These are phyloP conservation scores for Aspergillus ochraceoroseus DNA, from an alignment of 2,329 filamentous ascomycete species.

Conservation along the genomic window DNA sequence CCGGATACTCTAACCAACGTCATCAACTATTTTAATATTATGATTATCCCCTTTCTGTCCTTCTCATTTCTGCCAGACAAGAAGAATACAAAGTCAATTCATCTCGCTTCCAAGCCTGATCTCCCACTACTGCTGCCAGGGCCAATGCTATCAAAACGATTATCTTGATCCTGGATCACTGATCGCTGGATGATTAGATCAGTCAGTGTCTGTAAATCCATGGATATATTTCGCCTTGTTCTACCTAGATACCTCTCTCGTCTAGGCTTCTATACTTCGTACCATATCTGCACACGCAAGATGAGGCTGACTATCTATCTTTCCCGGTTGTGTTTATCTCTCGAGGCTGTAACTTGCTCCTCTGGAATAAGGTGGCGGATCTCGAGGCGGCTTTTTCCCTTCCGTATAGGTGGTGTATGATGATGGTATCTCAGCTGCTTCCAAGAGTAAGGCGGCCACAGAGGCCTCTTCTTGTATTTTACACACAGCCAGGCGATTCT, in stretches of 20 bases:
- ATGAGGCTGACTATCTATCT: constrained; percentile 9
- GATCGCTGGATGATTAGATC: no score
- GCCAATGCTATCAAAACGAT: constrained; percentile 1
- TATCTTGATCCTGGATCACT: constrained; percentile 4
- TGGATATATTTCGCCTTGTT: constrained; percentile 6
- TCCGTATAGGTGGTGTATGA: no score
- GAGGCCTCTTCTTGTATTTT: constrained; percentile 1
- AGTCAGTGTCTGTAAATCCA: no score
- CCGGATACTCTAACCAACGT: constrained; percentile 10
- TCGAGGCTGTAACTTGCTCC: background rate
- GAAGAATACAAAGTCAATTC: background rate
- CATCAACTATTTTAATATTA: no score
- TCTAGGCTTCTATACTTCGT: background rate
- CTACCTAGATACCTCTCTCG: background rate
- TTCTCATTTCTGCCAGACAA: no score
- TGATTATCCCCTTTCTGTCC: no score
- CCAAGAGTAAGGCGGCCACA: background rate
- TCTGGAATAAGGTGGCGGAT: constrained; percentile 6
- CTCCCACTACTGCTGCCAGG: constrained; percentile 3
- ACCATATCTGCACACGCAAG: no score
- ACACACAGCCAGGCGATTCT: no score
- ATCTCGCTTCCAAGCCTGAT: background rate
- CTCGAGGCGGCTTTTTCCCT: constrained; percentile 1
- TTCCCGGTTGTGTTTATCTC: background rate
- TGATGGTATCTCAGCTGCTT: no score